A percentile compares a stretch with the other conserved stretches of the same genome.
phyloP scores from a whole-genome alignment of 1,284 basidiomycete genomes.

The Austroboletus niveus region DNA sequence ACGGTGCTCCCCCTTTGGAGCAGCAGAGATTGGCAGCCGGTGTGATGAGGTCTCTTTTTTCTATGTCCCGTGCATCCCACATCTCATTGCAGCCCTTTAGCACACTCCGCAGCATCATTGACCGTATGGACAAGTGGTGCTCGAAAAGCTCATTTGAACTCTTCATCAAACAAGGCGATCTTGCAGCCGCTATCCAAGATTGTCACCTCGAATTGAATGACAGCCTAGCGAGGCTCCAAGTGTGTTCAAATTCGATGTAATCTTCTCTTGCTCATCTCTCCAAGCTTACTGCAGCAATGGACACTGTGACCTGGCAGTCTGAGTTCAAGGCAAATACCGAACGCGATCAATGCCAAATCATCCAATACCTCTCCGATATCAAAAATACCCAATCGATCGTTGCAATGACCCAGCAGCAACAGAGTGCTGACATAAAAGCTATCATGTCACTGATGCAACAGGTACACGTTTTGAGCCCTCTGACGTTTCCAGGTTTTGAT shows the following conservation, averaged over 20 bases:
- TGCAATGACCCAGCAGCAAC: conserved; percentile 30
- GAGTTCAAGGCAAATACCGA: conserved; percentile 37
- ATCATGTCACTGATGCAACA: conserved; percentile 49
- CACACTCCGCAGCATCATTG: conserved; percentile 37
- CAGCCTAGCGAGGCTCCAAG: conserved; percentile 43
- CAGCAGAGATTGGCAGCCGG: conserved; percentile 20
- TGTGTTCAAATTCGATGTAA: conserved; percentile 14
- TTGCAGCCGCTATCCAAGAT: conserved; percentile 40
- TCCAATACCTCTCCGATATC: conserved; percentile 44
- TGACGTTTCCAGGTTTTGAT: background rate
- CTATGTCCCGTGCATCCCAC: background rate
- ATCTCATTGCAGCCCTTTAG: conserved; percentile 27
- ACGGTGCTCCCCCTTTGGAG: conserved; percentile 19
- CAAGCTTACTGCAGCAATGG: conserved; percentile 44
- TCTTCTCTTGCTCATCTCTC: conserved; percentile 12
- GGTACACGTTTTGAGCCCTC: conserved; percentile 23
- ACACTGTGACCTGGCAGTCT: conserved; percentile 47
- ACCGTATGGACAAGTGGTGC: conserved; percentile 42
- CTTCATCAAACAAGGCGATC: conserved; percentile 45
- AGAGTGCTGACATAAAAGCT: conserved; percentile 32
- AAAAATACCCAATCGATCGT: conserved; percentile 39
- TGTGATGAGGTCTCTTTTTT: conserved; percentile 22
- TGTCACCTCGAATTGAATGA: conserved; percentile 43
- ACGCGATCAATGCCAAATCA: conserved; percentile 42
- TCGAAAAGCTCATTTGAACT: conserved; percentile 36